Evolutionary conservation across 1,284 basidiomycete species (phyloP).

Genomic region (Austropuccinia psidii): DNA sequence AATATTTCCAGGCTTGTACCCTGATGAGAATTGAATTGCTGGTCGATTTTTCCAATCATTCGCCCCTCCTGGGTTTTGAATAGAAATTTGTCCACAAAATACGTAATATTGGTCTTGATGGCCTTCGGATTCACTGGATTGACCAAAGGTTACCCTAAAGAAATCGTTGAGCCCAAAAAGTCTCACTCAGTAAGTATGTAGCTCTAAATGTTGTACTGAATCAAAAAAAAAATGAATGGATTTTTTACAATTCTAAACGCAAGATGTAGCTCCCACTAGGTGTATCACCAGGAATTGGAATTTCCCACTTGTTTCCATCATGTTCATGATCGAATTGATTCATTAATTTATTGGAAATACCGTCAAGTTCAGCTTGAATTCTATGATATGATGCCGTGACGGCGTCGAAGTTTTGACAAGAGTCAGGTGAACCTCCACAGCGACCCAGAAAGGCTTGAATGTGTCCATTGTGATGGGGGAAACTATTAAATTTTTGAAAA

Average conservation of each 20-base stretch:
- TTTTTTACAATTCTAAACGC: slow-evolving; percentile 24
- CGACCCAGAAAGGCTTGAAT: slow-evolving; percentile 16
- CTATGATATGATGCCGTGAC: slow-evolving; percentile 19
- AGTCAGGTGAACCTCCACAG: slow-evolving; percentile 11
- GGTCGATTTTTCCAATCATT: background rate
- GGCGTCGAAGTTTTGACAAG: slow-evolving; percentile 32
- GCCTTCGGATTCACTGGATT: slow-evolving; percentile 20
- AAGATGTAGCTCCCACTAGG: slow-evolving; percentile 32
- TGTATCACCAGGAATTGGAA: slow-evolving; percentile 14
- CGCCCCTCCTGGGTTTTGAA: background rate
- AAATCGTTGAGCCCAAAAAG: background rate
- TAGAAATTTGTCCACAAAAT: slow-evolving; percentile 13
- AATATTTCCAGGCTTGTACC: slow-evolving; percentile 25
- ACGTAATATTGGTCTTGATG: slow-evolving; percentile 36
- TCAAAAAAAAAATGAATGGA: background rate
- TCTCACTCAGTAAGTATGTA: background rate
- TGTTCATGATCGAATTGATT: background rate
- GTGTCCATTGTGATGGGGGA: slow-evolving; percentile 32
- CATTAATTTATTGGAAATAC: background rate
- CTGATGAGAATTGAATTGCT: slow-evolving; percentile 9
- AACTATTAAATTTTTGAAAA: background rate
- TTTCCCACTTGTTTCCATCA: slow-evolving; percentile 21
- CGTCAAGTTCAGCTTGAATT: slow-evolving; percentile 15
- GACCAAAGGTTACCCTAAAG: background rate
- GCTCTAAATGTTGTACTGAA: too few relatives aligned